Percentiles rank a stretch among this genome's conserved stretches.
Evolutionary conservation across 1,284 basidiomycete genomes (phyloP).

Genomic region (Ceratobasidium sp.): DNA sequence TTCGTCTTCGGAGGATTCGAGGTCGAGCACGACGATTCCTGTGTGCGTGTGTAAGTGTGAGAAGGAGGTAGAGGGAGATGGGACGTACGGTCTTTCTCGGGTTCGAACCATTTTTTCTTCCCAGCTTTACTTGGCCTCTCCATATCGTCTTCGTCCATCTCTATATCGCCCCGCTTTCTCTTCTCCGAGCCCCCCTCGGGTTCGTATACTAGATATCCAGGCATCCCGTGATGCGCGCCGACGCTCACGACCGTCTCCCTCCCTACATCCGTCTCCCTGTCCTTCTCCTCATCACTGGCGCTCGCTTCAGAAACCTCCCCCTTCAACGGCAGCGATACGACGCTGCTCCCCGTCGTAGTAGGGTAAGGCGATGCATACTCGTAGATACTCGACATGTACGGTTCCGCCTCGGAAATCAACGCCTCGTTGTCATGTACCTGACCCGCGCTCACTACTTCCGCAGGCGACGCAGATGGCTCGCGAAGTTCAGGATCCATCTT

Average conservation of each 20-base stretch:
- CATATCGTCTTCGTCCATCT: conserved; percentile 7
- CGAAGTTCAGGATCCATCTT: no score
- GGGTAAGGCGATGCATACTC: conserved; percentile 35
- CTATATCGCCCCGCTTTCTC: conserved; percentile 1
- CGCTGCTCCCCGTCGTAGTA: conserved; percentile 11
- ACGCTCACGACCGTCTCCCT: conserved; percentile 44
- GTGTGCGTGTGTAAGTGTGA: not conserved
- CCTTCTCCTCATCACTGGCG: conserved; percentile 30
- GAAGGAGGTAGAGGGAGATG: conserved; percentile 25
- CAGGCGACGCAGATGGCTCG: no score
- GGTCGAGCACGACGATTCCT: conserved; percentile 72
- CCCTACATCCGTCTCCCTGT: conserved; percentile 44
- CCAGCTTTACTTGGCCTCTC: conserved; percentile 62
- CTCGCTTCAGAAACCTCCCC: conserved; percentile 35
- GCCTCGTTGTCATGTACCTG: not conserved
- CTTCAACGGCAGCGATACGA: conserved; percentile 31
- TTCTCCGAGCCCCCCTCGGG: conserved; percentile 57
- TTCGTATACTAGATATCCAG: conserved; percentile 43
- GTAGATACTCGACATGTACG: conserved; percentile 38
- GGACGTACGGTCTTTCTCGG: conserved; percentile 72
- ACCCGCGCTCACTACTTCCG: not conserved
- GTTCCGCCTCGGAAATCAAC: conserved; percentile 21
- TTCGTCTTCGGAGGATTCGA: conserved; percentile 64
- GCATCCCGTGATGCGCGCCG: conserved; percentile 47
- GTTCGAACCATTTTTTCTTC: conserved; percentile 70